Conservation (phyloP, 148 eudicot species). For the Cornus controversa region DNA sequence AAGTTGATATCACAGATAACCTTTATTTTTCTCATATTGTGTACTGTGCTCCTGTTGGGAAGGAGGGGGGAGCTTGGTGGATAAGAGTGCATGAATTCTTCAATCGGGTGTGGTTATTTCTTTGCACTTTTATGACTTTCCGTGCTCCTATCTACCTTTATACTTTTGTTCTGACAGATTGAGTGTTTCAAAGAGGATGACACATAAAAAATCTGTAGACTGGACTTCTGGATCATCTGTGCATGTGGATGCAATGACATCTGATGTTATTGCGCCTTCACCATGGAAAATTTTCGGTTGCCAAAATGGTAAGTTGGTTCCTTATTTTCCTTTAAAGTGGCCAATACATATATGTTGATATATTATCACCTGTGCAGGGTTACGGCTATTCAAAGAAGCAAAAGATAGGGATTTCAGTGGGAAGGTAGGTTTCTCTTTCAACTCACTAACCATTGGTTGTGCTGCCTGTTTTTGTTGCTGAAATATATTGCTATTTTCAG, state of each 20-base stretch:
- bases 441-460: not conserved
- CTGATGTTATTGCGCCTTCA: constrained; percentile 73
- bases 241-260: constrained; percentile 53
- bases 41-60: not conserved
- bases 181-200: constrained; percentile 39
- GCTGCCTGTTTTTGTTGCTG: not conserved
- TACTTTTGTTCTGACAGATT: constrained; percentile 33
- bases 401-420: constrained; percentile 33
- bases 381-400: constrained; percentile 71
- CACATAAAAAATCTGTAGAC: constrained; percentile 40
- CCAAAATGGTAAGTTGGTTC: constrained; percentile 47
- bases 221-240: constrained; percentile 37
- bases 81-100: too few relatives aligned
- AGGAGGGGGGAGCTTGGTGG: too few relatives aligned
- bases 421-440: constrained; percentile 22
- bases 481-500: constrained; percentile 21
- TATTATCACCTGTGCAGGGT: constrained; percentile 35
- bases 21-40: not conserved
- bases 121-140: not conserved
- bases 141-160: not conserved
- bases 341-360: not conserved
- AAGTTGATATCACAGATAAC: not conserved
- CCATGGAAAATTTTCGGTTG: constrained; percentile 76
- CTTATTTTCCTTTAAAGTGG: not conserved
- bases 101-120: not conserved